A percentile compares a stretch with the other conserved stretches of the same genome.
Conservation (phyloP, 23 red algal genomes). For the Gracilaria gracilis region DNA sequence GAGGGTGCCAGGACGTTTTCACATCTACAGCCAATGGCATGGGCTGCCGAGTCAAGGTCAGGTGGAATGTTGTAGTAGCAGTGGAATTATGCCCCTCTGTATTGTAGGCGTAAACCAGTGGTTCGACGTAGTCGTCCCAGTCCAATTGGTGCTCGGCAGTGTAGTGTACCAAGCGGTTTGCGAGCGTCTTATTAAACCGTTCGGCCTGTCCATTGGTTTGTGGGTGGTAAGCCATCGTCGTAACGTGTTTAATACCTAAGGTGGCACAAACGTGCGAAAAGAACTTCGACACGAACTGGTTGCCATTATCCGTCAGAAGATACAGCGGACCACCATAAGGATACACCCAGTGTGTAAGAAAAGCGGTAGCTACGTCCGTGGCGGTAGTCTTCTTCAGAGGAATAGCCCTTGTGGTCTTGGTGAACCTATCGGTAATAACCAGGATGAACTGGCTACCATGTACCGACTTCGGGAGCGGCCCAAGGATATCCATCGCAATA, state of each 20-base stretch:
- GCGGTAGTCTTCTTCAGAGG: slow-evolving; percentile 10
- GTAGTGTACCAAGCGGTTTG: slow-evolving; percentile 13
- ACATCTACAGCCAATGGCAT: not conserved
- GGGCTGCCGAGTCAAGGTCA: slow-evolving; percentile 20
- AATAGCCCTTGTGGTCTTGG: slow-evolving; percentile 3
- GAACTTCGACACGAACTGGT: slow-evolving; percentile 30
- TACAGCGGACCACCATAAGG: slow-evolving; percentile 24
- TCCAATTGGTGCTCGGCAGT: slow-evolving; percentile 8
- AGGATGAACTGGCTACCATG: not conserved
- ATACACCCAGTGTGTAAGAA: too few species aligned
- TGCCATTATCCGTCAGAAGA: slow-evolving; percentile 10
- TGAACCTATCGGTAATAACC: slow-evolving; percentile 27
- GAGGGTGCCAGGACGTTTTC: not conserved
- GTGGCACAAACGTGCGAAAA: not conserved
- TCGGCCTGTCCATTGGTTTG: too few species aligned
- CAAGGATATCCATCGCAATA: slow-evolving; percentile 23
- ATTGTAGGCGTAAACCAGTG: slow-evolving; percentile 41
- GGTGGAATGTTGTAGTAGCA: slow-evolving; percentile 32
- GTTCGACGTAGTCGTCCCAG: slow-evolving; percentile 45
- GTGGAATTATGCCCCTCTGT: slow-evolving; percentile 16
- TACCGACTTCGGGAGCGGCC: not conserved
- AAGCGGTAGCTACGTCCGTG: slow-evolving; percentile 4
- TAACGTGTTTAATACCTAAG: slow-evolving; percentile 8
- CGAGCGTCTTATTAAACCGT: slow-evolving; percentile 15
- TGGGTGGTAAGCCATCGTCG: slow-evolving; percentile 4